Evolutionary conservation across 805 yeast species (phyloP).

Genomic region (Saturnispora mendoncae): DNA sequence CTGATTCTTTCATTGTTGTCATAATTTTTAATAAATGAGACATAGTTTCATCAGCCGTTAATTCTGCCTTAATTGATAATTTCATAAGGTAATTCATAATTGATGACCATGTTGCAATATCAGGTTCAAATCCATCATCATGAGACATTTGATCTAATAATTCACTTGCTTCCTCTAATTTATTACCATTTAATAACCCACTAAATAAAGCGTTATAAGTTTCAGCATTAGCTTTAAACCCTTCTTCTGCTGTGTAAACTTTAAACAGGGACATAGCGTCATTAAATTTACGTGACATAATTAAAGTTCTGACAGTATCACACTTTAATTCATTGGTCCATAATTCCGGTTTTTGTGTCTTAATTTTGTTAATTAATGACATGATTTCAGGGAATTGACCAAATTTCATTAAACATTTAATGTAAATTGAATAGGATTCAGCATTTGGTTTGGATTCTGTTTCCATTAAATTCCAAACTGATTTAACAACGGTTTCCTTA

Average conservation of each 20-base stretch:
- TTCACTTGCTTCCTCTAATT: slow-evolving; percentile 39
- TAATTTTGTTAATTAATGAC: slow-evolving; percentile 28
- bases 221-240: slow-evolving; percentile 35
- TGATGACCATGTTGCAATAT: slow-evolving; percentile 54
- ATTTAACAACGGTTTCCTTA: slow-evolving; percentile 32
- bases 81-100: slow-evolving; percentile 48
- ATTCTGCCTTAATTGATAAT: slow-evolving; percentile 34
- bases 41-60: slow-evolving; percentile 30
- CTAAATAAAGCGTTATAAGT: slow-evolving; percentile 47
- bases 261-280: slow-evolving; percentile 32
- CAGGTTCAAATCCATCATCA: slow-evolving; percentile 38
- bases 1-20: slow-evolving; percentile 31
- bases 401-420: slow-evolving; percentile 39
- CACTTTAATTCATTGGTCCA: slow-evolving; percentile 35
- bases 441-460: slow-evolving; percentile 34
- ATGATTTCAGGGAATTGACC: slow-evolving; percentile 36
- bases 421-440: slow-evolving; percentile 39
- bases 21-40: slow-evolving; percentile 23
- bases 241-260: slow-evolving; percentile 21
- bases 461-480: slow-evolving; percentile 26
- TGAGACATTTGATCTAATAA: slow-evolving; percentile 37
- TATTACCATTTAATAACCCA: slow-evolving; percentile 31
- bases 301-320: slow-evolving; percentile 37
- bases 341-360: slow-evolving; percentile 26
- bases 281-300: slow-evolving; percentile 30